Base-by-base conservation (phyloP, 805 yeast genomes). In the Ogataea salicorniae region DNA sequence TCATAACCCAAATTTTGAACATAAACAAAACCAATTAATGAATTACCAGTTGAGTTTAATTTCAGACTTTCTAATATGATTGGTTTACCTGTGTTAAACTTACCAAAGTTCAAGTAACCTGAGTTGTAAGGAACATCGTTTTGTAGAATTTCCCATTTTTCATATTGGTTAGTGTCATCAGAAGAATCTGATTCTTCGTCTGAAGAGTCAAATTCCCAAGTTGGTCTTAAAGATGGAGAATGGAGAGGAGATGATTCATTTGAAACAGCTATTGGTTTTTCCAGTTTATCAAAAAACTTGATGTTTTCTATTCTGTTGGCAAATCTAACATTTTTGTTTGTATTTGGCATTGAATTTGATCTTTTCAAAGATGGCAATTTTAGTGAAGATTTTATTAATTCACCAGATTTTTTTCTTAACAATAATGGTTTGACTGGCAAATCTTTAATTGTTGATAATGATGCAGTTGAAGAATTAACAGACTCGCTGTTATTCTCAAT, bases 251-350 rank as follows among this genome's bases (percentile, higher is more conserved):
- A 74, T 53, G 72, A 74, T 39, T 78, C 80, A 43, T 72, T 68
- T 0, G 86, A 80, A n/a, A 83, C 84, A 2, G 84, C 75, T 11
- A 74, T 71, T 31, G 90, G 89, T 52, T 76, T 77, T 43, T 78
- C 83, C 26, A 66, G 62, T 39, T 81, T 81, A 55, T 80, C 79
- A 59, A 84, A 84, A 57, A 78, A 77, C 62, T 83, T 83, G 47
- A 84, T 75, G 37, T 80, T 80, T 45, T 80, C 82, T 48, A 83
- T 67, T 43, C 77, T 69, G 6, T 76, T 62, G 1, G 88, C 86
- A 62, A 84, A 84, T 46, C 87, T 68, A 38, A 84, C 90, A 7
- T 79, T 76, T 60, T 81, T 26, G 31, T 26, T 83, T 13, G 68
- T 52, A 47, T 65, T 65, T 17, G 84, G 87, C 59, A 83, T 75